These are phyloP conservation scores for Gracilaria caudata DNA, from an alignment of 23 red algal genomes.

Conservation along the genomic window DNA sequence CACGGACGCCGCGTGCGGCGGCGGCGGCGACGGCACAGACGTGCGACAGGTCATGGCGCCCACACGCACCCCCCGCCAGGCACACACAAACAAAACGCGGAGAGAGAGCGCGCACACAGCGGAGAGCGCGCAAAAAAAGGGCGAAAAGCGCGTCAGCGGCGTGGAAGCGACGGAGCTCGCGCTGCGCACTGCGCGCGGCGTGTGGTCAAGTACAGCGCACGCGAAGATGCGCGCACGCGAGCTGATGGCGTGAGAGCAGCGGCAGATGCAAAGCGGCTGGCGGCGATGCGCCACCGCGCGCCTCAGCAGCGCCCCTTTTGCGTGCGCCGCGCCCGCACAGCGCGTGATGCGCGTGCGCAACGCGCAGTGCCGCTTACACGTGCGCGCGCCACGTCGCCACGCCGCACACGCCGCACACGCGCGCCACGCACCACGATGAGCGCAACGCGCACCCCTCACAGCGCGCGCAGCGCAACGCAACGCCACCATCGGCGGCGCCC, in stretches of 20 bases:
- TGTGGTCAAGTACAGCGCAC: background rate
- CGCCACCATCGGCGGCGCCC: background rate
- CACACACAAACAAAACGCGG: background rate
- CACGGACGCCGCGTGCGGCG: background rate
- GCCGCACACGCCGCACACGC: background rate
- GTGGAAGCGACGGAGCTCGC: too few species aligned
- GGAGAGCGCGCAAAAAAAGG: too few species aligned
- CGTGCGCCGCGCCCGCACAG: background rate
- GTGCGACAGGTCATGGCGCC: background rate
- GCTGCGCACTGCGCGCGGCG: too few species aligned
- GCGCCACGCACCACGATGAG: too few species aligned
- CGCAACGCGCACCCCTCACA: background rate
- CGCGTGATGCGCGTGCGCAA: background rate
- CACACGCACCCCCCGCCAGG: background rate
- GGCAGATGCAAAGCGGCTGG: background rate
- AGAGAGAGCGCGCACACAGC: too few species aligned
- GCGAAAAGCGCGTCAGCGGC: too few species aligned
- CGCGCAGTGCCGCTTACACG: background rate
- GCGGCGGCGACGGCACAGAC: background rate
- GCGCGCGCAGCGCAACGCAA: background rate
- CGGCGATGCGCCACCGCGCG: background rate
- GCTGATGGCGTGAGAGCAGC: background rate
- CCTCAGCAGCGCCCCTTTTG: background rate
- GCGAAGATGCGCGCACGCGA: background rate
- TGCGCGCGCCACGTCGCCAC: background rate